phyloP scores from a whole-genome alignment of 2,329 filamentous ascomycete genomes.

The Sporothrix pallida region DNA sequence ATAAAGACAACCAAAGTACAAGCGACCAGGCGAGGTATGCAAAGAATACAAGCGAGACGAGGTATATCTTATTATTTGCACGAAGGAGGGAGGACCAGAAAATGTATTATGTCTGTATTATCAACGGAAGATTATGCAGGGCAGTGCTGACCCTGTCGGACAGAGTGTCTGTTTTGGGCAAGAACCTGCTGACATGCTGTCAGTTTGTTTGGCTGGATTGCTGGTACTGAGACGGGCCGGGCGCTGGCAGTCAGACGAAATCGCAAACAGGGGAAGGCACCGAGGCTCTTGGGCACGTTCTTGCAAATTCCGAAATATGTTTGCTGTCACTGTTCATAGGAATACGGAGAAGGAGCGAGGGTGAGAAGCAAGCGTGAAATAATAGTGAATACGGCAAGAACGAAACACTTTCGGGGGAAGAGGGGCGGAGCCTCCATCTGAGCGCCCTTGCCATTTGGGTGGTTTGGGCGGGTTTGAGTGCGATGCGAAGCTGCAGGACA shows the following conservation, averaged over 20 bases:
- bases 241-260: constrained; percentile 14
- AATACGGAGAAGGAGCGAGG: background rate
- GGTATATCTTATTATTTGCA: background rate
- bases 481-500: constrained; percentile 9
- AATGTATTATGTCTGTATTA: no score
- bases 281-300: background rate
- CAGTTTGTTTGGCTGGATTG: background rate
- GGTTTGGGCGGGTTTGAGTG: constrained; percentile 1
- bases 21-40: background rate
- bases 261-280: constrained; percentile 8
- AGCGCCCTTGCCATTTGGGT: background rate
- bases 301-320: no score
- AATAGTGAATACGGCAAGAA: constrained; percentile 25
- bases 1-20: background rate
- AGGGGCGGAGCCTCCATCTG: constrained; percentile 19
- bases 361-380: no score
- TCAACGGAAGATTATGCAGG: constrained; percentile 5
- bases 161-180: constrained; percentile 22
- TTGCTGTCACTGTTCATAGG: no score
- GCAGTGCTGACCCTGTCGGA: constrained; percentile 17
- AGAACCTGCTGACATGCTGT: background rate
- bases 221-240: background rate
- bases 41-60: background rate
- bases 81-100: background rate
- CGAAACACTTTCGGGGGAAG: constrained; percentile 1